phyloP scores from a whole-genome alignment of 225 moss, liverwort and hornwort genomes.

The Neckera pumila region DNA sequence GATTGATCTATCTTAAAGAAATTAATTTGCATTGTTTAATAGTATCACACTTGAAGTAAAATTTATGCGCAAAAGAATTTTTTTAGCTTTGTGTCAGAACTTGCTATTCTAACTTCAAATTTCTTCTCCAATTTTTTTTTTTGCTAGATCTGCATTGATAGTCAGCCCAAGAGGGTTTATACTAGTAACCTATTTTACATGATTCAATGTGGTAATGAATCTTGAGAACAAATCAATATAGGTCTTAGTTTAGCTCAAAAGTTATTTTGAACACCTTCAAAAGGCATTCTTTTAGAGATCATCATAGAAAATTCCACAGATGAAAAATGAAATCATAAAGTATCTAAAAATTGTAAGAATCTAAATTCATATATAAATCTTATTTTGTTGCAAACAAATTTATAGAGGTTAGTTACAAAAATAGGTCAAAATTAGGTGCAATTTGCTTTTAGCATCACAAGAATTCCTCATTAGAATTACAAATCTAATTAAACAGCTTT shows the following conservation, averaged over 20 bases:
- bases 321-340: background rate
- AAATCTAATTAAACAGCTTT: background rate
- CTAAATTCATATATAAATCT: too few relatives aligned
- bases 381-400: too few relatives aligned
- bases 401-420: too few relatives aligned
- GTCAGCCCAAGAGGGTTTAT: background rate
- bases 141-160: background rate
- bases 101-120: background rate
- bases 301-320: background rate
- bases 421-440: too few relatives aligned
- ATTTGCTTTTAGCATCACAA: fast-evolving
- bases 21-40: background rate
- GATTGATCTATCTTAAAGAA: too few relatives aligned
- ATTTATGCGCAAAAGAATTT: background rate
- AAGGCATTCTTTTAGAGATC: background rate
- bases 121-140: background rate
- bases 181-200: too few relatives aligned
- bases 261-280: too few relatives aligned
- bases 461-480: too few relatives aligned
- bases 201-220: too few relatives aligned
- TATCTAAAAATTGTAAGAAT: background rate
- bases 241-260: too few relatives aligned
- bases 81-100: background rate
- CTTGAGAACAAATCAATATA: too few relatives aligned
- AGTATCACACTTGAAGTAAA: background rate